phyloP scores from a whole-genome alignment of 768 basidiomycete species.

The Leccinum aurantiacum region DNA sequence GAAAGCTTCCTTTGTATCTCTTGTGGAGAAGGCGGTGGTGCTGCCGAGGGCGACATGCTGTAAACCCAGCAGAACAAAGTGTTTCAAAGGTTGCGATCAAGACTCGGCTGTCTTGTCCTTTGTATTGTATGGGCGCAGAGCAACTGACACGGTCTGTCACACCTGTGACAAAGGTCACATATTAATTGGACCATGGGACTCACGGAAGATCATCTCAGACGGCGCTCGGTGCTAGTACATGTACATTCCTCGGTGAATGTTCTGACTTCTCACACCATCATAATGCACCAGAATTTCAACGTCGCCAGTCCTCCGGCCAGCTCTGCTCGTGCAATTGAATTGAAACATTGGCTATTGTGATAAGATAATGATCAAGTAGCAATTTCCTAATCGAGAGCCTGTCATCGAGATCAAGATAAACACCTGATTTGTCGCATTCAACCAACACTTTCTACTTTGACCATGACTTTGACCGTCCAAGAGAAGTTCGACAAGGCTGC shows the following conservation, averaged over 20 bases:
- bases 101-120: slow-evolving; percentile 5
- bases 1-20: slow-evolving; percentile 87
- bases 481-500: slow-evolving; percentile 79
- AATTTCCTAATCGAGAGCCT: slow-evolving; percentile 14
- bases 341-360: slow-evolving; percentile 8
- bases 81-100: slow-evolving; percentile 16
- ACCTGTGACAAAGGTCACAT: slow-evolving; percentile 23
- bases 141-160: slow-evolving; percentile 25
- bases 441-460: slow-evolving; percentile 1
- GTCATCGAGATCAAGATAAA: slow-evolving; percentile 22
- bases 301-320: neutral
- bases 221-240: slow-evolving; percentile 10
- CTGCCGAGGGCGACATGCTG: slow-evolving; percentile 31
- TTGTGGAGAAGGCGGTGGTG: slow-evolving; percentile 75
- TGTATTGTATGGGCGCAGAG: slow-evolving; percentile 5
- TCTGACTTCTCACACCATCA: neutral
- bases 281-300: neutral
- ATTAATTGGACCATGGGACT: neutral
- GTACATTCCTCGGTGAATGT: neutral
- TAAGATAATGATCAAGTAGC: slow-evolving; percentile 2
- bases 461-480: slow-evolving; percentile 50
- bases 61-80: slow-evolving; percentile 7
- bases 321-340: slow-evolving; percentile 1
- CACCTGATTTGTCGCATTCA: neutral
- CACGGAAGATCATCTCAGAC: slow-evolving; percentile 5